phyloP scores from a whole-genome alignment of 495 filamentous ascomycete genomes.

The Talaromyces wortmannii region DNA sequence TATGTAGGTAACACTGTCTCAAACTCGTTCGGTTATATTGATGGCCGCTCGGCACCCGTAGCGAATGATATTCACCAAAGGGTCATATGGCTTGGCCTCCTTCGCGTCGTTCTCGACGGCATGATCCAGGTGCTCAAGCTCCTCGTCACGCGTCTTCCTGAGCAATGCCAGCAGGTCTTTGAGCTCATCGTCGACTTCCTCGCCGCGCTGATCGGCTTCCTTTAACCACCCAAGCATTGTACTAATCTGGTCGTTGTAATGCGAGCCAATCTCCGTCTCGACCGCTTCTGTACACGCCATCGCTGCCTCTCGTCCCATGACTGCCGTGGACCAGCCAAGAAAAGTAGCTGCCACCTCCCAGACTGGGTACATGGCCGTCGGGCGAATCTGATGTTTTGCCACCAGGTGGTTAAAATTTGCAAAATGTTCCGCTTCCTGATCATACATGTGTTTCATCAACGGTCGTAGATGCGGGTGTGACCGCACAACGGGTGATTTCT shows the following conservation, averaged over 20 bases:
- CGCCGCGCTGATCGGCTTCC: constrained; percentile 54
- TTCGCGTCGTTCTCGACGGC: constrained; percentile 89
- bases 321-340: constrained; percentile 80
- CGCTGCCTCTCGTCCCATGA: constrained; percentile 89
- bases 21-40: constrained; percentile 84
- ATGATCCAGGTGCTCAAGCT: constrained; percentile 93
- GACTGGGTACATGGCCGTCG: constrained; percentile 87
- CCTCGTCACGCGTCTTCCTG: constrained; percentile 85
- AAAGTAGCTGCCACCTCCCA: constrained; percentile 82
- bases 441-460: constrained; percentile 96
- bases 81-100: constrained; percentile 78
- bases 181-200: constrained; percentile 74
- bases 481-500: constrained; percentile 67
- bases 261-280: constrained; percentile 93
- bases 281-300: constrained; percentile 99
- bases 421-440: constrained; percentile 87
- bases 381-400: constrained; percentile 82
- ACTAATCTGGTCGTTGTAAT: constrained; percentile 91
- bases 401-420: constrained; percentile 77
- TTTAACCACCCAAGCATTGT: constrained; percentile 73
- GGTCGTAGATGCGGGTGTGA: constrained; percentile 79
- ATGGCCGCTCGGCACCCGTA: constrained; percentile 86
- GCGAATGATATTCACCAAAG: constrained; percentile 82
- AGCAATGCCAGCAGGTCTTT: constrained; percentile 65
- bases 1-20: constrained; percentile 6